Base-by-base conservation (phyloP, 495 filamentous ascomycete genomes). In the Penicillium lividum region DNA sequence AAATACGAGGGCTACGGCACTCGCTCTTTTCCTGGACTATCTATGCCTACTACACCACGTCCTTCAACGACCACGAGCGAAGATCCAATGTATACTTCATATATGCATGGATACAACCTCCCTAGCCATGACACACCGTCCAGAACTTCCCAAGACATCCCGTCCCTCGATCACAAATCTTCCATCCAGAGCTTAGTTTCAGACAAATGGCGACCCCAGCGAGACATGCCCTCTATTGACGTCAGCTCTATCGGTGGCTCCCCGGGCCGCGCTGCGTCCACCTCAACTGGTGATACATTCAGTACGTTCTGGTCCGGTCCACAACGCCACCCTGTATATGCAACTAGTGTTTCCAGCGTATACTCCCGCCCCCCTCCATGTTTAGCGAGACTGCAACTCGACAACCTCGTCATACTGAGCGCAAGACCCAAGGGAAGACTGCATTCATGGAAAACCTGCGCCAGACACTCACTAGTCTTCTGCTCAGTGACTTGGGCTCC, bases 231-330 rank as follows among this genome's bases (percentile, higher is more conserved):
- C 47, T 66, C 68, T 28, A 82, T 82, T 7, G 87, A 89, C 60
- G 50, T 69, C 15, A 73, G 73, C 15, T 80, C 77, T 7, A 75
- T 85, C 18, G 81, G 82, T 42, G 90, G 91, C 54, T 86, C 87
- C 5, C 85, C 69, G 2, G 67, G 71, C 15, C 68, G 69, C 45
- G 65, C 76, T 27, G 68, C 73, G 7, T 79, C 76, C 1, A 85
- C 87, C 5, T 53, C 51, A 8, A 3, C 87, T 1, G 87, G 89
- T 48, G 91, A 93, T 67, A 89, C 90, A 4, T 83, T 82, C 49
- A 86, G 87, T 16, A 94, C 91, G 0, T 96, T 93, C 71, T 97
- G 91, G 91, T 94, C 92, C 5, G 88, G 89, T 0, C 88, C 91
- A 54, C 77, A 79, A 44, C 75, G 75, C 5, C 85, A 91, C 43